A percentile compares a stretch with the other conserved stretches of the same genome.
Conservation (phyloP, 768 basidiomycete genomes). For the Boletellus sp. region DNA sequence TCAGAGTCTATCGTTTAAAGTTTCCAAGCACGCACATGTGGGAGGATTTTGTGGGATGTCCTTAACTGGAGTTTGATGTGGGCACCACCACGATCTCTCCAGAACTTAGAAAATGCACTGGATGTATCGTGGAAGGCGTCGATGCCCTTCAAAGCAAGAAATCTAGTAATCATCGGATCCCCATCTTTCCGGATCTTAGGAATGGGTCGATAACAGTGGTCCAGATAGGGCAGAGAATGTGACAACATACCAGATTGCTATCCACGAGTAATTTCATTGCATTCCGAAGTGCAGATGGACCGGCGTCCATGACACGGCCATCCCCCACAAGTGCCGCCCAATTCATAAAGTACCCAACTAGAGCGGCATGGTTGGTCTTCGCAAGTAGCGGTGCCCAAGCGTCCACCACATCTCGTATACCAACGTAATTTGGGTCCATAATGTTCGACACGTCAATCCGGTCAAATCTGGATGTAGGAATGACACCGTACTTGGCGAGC, state of each 20-base stretch:
- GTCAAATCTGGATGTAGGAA: conserved; percentile 35
- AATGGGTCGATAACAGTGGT: neutral
- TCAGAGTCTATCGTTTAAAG: neutral
- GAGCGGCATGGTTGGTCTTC: conserved; percentile 27
- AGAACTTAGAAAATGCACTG: conserved; percentile 33
- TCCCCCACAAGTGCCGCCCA: conserved; percentile 28
- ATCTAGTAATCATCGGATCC: neutral
- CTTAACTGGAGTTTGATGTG: conserved; percentile 20
- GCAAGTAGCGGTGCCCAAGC: conserved; percentile 39
- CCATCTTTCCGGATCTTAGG: conserved; percentile 7
- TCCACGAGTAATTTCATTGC: conserved; percentile 12
- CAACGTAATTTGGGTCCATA: conserved; percentile 41
- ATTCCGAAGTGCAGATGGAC: neutral
- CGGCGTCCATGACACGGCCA: conserved; percentile 8
- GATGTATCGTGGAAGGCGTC: conserved; percentile 37
- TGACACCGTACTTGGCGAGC: conserved; percentile 17
- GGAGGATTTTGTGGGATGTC: conserved; percentile 34
- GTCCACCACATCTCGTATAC: conserved; percentile 31
- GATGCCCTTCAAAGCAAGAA: conserved; percentile 9
- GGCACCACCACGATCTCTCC: conserved; percentile 28
- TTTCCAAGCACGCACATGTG: conserved; percentile 33
- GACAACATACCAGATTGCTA: conserved; percentile 14
- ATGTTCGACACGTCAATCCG: conserved; percentile 50
- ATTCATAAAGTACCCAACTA: conserved; percentile 48
- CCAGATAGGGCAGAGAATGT: neutral